A percentile compares a stretch with the other conserved stretches of the same genome.
Evolutionary conservation across 176 grass and related monocot species (phyloP).

Genomic region (Oryza coarctata): DNA sequence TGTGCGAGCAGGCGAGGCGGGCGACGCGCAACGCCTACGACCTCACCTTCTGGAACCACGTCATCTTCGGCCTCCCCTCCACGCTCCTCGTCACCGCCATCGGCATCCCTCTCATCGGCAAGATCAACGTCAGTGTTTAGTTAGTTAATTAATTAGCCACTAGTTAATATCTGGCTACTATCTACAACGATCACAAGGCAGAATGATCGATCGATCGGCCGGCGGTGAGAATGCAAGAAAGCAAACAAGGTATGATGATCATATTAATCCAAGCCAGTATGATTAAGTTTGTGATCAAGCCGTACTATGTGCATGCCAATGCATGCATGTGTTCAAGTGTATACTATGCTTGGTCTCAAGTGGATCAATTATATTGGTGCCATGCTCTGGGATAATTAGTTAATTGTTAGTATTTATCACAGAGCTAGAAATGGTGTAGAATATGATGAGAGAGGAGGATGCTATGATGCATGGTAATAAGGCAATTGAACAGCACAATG

Average conservation of each 20-base stretch:
- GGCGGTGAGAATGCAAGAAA: not conserved
- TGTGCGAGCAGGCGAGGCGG: conserved; percentile 92
- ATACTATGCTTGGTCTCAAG: not conserved
- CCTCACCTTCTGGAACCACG: conserved; percentile 77
- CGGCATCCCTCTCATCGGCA: conserved; percentile 75
- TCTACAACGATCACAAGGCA: not conserved
- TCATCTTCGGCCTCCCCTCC: conserved; percentile 76
- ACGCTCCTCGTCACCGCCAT: conserved; percentile 83
- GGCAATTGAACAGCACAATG: not conserved
- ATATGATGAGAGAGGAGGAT: not conserved
- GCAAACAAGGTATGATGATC: not conserved
- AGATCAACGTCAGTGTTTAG: not conserved
- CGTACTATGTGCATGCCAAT: not conserved
- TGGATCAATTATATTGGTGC: conserved; percentile 6
- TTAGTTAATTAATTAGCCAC: not conserved
- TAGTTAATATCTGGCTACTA: not conserved
- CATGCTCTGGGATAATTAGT: not conserved
- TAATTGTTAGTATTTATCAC: not conserved
- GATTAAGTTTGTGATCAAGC: not conserved
- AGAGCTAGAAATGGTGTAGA: not conserved
- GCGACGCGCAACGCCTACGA: conserved; percentile 60
- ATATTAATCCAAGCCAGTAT: not conserved
- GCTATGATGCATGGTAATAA: not conserved
- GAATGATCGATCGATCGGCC: too few relatives aligned
- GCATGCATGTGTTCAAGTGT: conserved; percentile 3